Percentiles rank a stretch among this genome's conserved stretches.
Evolutionary conservation across 257 asterid species (phyloP).

Genomic region (Rhazya stricta): DNA sequence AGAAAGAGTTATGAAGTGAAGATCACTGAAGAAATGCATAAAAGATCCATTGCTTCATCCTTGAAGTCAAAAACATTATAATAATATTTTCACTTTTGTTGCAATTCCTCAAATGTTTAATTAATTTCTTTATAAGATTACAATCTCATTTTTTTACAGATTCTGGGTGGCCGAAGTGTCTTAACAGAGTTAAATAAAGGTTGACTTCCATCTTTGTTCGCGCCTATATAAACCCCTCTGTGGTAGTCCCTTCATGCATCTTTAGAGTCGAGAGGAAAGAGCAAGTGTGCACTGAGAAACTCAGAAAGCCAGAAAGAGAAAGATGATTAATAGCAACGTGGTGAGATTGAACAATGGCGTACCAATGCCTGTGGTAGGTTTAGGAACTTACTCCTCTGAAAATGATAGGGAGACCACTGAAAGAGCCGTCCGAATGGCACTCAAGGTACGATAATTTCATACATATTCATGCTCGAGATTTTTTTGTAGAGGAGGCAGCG

Average conservation of each 20-base stretch:
- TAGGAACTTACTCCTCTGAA: slow-evolving; percentile 71
- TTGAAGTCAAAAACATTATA: background rate
- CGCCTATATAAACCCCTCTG: slow-evolving; percentile 25
- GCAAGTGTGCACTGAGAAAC: background rate
- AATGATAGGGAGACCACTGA: slow-evolving; percentile 51
- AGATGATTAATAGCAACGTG: slow-evolving; percentile 36
- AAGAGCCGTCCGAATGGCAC: slow-evolving; percentile 57
- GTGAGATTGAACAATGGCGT: slow-evolving; percentile 69
- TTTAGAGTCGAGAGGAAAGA: background rate
- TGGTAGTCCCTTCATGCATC: slow-evolving; percentile 27
- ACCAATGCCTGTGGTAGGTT: slow-evolving; percentile 55
- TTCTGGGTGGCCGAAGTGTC: slow-evolving; percentile 23
- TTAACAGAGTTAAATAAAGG: slow-evolving; percentile 22
- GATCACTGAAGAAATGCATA: background rate
- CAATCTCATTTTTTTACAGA: slow-evolving; percentile 29
- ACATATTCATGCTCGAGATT: background rate
- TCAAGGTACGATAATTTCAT: slow-evolving; percentile 40
- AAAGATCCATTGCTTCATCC: background rate
- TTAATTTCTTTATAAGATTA: slow-evolving; percentile 19
- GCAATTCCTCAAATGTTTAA: slow-evolving; percentile 6
- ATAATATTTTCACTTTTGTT: background rate
- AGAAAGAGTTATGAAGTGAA: background rate
- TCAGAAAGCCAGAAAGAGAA: slow-evolving; percentile 9
- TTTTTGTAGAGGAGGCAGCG: no score
- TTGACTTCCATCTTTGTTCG: slow-evolving; percentile 37